Evolutionary conservation across 208 protist genomes (phyloP), one percentile per base, ranked within the genome.

Genomic region (Acanthamoeba sp.): DNA sequence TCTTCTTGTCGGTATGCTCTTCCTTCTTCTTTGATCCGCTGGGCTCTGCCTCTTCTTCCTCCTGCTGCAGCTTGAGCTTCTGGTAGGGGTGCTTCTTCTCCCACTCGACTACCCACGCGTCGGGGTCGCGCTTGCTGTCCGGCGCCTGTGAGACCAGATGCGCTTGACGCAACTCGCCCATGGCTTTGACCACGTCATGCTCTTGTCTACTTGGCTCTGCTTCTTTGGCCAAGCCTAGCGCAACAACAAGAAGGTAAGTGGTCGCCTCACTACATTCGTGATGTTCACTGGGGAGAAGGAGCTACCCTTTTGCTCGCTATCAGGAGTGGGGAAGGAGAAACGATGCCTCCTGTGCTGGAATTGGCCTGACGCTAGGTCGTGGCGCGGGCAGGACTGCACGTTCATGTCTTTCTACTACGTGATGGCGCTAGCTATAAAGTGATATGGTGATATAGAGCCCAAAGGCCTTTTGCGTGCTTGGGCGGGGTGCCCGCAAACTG

Each of bases 21-120:
- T 36, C 7, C n/a, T 36, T 36, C 29, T 69, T 69, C n/a, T 69
- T 36, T 29, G 62, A 5, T 62, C 24, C 24, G 22, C 22, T 22
- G 45, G 45, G 45, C 22, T 62, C 55, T 27, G 14, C 55, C 55
- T n/a, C 55, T n/a, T 62, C 32, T 24, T 40, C 36, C 7, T 24
- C 71, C 34, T 80, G 22, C 6, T 0, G 18, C 34, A 14, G 29
- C 10, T 36, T 29, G n/a, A 36, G 62, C 62, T 80, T 40, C 16
- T 0, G 7, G 71, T 80, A 80, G 71, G 22, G 22, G 32, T 80
- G 71, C 3, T 12, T 48, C 71, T 80, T 80, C 71, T 80, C 71
- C 71, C 71, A 80, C 24, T 80, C 38, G 36, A 80, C 40, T 2
- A 80, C 32, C 71, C 71, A 80, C 16, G 71, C 71, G 40, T 80